Conservation (phyloP, 2,329 filamentous ascomycete genomes). For the Fusarium brevicatenulatum region DNA sequence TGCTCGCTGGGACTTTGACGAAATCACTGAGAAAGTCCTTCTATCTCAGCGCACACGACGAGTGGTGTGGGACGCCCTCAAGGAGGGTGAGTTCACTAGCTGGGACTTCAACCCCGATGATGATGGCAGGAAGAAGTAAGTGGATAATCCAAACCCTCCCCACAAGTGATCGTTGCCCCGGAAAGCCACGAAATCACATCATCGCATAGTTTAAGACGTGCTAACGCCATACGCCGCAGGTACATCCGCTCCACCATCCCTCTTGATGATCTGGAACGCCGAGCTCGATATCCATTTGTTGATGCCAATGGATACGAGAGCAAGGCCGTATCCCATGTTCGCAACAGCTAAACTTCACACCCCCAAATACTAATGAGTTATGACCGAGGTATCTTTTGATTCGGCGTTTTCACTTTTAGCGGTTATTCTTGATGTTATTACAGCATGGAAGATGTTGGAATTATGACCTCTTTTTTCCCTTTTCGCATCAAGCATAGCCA, state of each 20-base stretch:
- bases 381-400: background rate
- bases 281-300: constrained; percentile 76
- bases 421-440: constrained; percentile 24
- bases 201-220: constrained; percentile 40
- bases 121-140: constrained; percentile 73
- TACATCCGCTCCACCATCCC: constrained; percentile 88
- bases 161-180: constrained; percentile 12
- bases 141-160: constrained; percentile 15
- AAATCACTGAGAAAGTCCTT: constrained; percentile 79
- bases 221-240: constrained; percentile 56
- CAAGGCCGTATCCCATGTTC: constrained; percentile 52
- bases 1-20: constrained; percentile 81
- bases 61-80: constrained; percentile 82
- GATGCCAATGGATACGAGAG: constrained; percentile 64
- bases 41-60: constrained; percentile 81
- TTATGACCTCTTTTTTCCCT: constrained; percentile 5
- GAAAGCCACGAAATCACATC: constrained; percentile 43
- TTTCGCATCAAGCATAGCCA: constrained; percentile 35
- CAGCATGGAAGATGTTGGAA: constrained; percentile 15
- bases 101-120: constrained; percentile 88
- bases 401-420: constrained; percentile 17
- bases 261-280: constrained; percentile 81
- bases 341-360: constrained; percentile 26
- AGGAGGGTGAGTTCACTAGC: constrained; percentile 77
- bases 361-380: constrained; percentile 9